phyloP scores from a whole-genome alignment of 2,329 filamentous ascomycete species.

The Salinomyces thailandicus region DNA sequence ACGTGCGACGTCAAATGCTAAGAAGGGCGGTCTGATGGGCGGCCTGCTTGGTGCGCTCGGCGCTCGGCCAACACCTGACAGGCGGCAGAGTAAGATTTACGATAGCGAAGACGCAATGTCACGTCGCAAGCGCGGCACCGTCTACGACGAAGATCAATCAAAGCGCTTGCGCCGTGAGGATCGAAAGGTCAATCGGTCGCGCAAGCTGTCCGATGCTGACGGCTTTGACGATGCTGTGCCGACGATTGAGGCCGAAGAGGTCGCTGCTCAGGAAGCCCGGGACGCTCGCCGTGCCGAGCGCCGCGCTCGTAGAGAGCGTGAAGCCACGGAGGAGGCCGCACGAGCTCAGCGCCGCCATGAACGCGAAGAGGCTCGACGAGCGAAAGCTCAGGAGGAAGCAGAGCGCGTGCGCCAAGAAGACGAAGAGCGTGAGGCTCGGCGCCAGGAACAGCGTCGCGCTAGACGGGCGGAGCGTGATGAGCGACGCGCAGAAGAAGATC shows the following conservation, averaged over 20 bases:
- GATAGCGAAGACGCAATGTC: slow-evolving; percentile 25
- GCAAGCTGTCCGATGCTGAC: slow-evolving; percentile 22
- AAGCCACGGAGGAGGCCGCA: slow-evolving; percentile 31
- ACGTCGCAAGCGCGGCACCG: slow-evolving; percentile 24
- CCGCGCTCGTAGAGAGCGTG: slow-evolving; percentile 24
- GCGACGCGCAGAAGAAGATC: slow-evolving; percentile 23
- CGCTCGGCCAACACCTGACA: slow-evolving; percentile 17
- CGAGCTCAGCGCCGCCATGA: slow-evolving; percentile 18
- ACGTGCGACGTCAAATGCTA: slow-evolving; percentile 51
- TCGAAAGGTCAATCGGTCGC: slow-evolving; percentile 24
- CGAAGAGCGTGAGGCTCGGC: slow-evolving; percentile 20
- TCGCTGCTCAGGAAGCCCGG: slow-evolving; percentile 15
- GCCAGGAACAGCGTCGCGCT: slow-evolving; percentile 17
- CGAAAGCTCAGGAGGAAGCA: slow-evolving; percentile 20
- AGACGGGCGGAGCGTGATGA: slow-evolving; percentile 21
- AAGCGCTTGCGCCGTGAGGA: slow-evolving; percentile 29
- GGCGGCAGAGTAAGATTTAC: slow-evolving; percentile 23
- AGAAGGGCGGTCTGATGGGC: slow-evolving; percentile 46
- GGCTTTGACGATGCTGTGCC: slow-evolving; percentile 18
- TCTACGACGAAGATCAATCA: slow-evolving; percentile 23
- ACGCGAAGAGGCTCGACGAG: slow-evolving; percentile 16
- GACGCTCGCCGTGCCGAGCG: slow-evolving; percentile 27
- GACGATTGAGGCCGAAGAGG: slow-evolving; percentile 22
- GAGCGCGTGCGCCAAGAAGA: slow-evolving; percentile 20
- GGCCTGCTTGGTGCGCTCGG: slow-evolving; percentile 38